Base-by-base conservation (phyloP, 1,284 basidiomycete species). In the Athelia psychrophila region DNA sequence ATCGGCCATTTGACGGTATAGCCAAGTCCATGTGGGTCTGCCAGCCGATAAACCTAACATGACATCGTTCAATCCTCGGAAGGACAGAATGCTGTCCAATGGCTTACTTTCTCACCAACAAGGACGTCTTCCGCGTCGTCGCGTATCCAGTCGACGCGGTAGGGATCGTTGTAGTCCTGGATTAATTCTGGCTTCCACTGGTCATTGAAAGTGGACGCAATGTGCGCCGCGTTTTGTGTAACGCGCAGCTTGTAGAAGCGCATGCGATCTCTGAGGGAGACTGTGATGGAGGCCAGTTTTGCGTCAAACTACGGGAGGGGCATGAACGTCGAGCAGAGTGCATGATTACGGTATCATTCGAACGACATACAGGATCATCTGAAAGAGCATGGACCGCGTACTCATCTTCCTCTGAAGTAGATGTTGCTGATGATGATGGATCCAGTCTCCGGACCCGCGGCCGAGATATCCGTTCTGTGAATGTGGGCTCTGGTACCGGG, bases 231-330 rank as follows among this genome's bases (percentile, higher is more conserved):
- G 58, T 91, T 88, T 10, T 86, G 83, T 1, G 88, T 87, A 2
- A 91, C 87, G 1, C 86, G 80, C 44, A 95, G 75, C 67, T 95
- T 93, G 70, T 93, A 92, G 61, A 89, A 88, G n/a, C 87, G 79
- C 88, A 96, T 93, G 51, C 91, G 74, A 52, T 91, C 86, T 19
- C 88, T 81, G 33, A 95, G 75, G 16, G 91, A 93, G 22, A 82
- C 74, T 10, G 83, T 78, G 27, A 94, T 83, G 16, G 86, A 81
- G 2, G 81, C 76, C 18, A 93, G 78, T 63, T 91, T 93, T 23
- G 78, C 74, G 54, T 91, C 86, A 54, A 90, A 85, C 84, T 91
- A 48, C 6, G 20, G 50, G 50, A 45, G 27, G 44, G n/a, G 49
- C 38, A 30, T 33, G 18, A 36, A 47, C 38, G 51, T 24, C 19